Percentiles rank a stretch among this genome's conserved stretches.
These are phyloP conservation scores for Rhodomyrtus tomentosa DNA, from an alignment of 345 rosid genomes.

Conservation along the genomic window DNA sequence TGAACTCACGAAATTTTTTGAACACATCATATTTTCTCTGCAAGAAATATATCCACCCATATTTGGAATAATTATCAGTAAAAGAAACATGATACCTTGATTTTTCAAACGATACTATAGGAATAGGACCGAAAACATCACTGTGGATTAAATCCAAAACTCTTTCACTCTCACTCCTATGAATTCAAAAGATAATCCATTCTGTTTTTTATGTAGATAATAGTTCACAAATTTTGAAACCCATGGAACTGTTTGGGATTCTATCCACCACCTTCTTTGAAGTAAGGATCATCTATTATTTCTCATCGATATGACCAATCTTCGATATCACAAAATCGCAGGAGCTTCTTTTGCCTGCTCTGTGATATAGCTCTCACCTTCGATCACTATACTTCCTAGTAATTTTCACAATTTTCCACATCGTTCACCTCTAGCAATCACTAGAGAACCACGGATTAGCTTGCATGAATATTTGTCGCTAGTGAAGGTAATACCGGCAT, in stretches of 20 bases:
- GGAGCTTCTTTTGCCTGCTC: neutral
- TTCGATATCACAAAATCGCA: neutral
- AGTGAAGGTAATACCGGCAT: neutral
- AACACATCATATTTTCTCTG: neutral
- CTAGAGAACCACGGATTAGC: neutral
- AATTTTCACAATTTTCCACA: neutral
- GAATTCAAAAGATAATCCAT: too few relatives aligned
- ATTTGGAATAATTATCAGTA: neutral
- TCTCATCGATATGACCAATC: neutral
- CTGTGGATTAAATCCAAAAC: neutral
- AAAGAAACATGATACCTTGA: neutral
- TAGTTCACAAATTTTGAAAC: neutral
- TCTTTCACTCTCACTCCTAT: neutral
- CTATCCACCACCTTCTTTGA: neutral
- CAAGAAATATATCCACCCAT: neutral
- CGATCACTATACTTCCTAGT: neutral
- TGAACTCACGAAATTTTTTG: neutral
- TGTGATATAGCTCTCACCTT: neutral
- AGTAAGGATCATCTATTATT: neutral
- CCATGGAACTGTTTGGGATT: neutral
- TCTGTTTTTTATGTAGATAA: neutral
- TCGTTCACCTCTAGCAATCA: rapidly evolving
- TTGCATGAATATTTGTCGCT: neutral
- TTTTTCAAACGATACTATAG: neutral
- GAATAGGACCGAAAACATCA: neutral